Evolutionary conservation across 148 eudicot species (phyloP).

Genomic region (Silene uniflora): DNA sequence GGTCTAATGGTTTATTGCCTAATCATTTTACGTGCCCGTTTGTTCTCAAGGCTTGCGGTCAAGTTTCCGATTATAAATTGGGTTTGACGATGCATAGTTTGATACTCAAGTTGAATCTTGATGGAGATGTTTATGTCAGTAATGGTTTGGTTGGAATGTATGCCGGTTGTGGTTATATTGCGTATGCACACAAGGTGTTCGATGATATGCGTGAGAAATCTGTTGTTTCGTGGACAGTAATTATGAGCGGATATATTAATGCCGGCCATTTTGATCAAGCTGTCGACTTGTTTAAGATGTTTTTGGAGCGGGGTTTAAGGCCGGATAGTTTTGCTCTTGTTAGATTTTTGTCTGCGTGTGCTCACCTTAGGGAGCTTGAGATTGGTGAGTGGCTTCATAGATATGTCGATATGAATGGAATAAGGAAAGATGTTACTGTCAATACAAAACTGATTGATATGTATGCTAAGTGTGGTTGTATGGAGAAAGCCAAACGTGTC

Average conservation of each 20-base stretch:
- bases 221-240: slow-evolving; percentile 47
- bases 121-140: slow-evolving; percentile 42
- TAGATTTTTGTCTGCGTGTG: slow-evolving; percentile 50
- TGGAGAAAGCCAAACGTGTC: slow-evolving; percentile 42
- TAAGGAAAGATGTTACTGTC: slow-evolving; percentile 38
- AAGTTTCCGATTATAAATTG: slow-evolving; percentile 27
- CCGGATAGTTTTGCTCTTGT: slow-evolving; percentile 50
- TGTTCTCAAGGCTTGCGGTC: slow-evolving; percentile 39
- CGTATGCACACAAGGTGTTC: slow-evolving; percentile 51
- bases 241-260: slow-evolving; percentile 47
- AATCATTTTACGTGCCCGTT: slow-evolving; percentile 50
- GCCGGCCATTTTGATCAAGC: slow-evolving; percentile 40
- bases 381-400: slow-evolving; percentile 49
- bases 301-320: slow-evolving; percentile 38
- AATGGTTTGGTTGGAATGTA: slow-evolving; percentile 57
- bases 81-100: slow-evolving; percentile 44
- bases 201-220: slow-evolving; percentile 45
- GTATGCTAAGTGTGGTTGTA: slow-evolving; percentile 47
- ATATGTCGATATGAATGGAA: slow-evolving; percentile 31
- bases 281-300: slow-evolving; percentile 40
- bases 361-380: slow-evolving; percentile 38
- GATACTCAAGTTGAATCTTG: slow-evolving; percentile 44
- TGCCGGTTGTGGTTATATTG: slow-evolving; percentile 32
- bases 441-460: slow-evolving; percentile 46
- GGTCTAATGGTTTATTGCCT: slow-evolving; percentile 35